Base-by-base conservation (phyloP, 2,329 filamentous ascomycete species). In the Boeremia exigua region DNA sequence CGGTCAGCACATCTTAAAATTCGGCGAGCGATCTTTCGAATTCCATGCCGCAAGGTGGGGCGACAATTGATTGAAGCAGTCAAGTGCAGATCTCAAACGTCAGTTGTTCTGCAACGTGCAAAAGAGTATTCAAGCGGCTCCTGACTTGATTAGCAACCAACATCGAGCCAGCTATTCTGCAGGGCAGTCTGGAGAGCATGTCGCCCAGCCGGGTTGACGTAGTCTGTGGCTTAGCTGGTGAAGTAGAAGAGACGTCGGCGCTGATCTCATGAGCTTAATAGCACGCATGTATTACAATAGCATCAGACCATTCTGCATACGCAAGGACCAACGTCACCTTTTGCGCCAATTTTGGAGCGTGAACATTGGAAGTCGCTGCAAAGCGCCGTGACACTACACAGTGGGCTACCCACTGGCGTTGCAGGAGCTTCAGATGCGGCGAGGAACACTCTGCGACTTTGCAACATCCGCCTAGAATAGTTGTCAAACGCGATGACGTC, bases 401-500 rank as follows among this genome's bases (percentile, higher is more conserved):
- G 49, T 34, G 42, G 51, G 25, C 32, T 52, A 51, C 27, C 17
- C 33, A 38, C 23, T 38, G 19, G 36, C 32, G 48, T 33, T 54
- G 54, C 25, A 51, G 44, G 28, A 58, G 51, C 29, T 59, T 54
- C 38, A 38, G 48, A 45, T 39, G 15, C 30, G 17, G 17, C 34
- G 33, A 39, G 6, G 58, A 12, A 14, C 53, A 54, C 36, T 42
- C 48, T 29, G 33, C 48, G 34, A 48, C 38, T 42, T 42, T 50
- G 50, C 51, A 38, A 56, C 10, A 42, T 56, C 25, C 17, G 32
- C 36, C 30, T 34, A 54, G 34, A 51, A 39, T 27, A 39, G 42
- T 56, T 63, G 66, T 61, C 61, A 60, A 68, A 65, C 60, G 68
- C 66, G 63, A 68, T 67, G 47, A 56, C 39, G 57, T 38, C 47